Conservation (phyloP, 371 early-diverging fungal genomes). For the Rhizopus arrhizus region DNA sequence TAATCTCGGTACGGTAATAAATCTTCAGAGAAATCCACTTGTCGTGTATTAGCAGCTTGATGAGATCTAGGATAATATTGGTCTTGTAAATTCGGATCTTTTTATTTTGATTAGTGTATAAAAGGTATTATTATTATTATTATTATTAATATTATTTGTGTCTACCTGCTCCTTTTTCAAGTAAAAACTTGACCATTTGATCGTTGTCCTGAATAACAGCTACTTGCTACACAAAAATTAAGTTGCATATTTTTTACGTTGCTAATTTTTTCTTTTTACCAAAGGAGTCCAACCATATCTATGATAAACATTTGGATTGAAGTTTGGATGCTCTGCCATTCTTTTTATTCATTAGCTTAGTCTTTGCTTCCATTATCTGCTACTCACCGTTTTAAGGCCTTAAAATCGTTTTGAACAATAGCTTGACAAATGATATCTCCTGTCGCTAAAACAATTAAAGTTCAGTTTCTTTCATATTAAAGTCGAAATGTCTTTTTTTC, state of each 20-base stretch:
- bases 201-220: slow-evolving; percentile 57
- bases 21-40: slow-evolving; percentile 51
- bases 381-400: slow-evolving; percentile 40
- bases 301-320: slow-evolving; percentile 50
- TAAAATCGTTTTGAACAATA: slow-evolving; percentile 46
- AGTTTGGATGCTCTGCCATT: slow-evolving; percentile 49
- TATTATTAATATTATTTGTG: background rate
- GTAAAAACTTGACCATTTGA: slow-evolving; percentile 42
- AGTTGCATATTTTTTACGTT: background rate
- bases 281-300: slow-evolving; percentile 56
- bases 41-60: slow-evolving; percentile 48
- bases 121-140: background rate
- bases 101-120: background rate
- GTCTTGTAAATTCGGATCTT: slow-evolving; percentile 53
- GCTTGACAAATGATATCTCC: slow-evolving; percentile 50
- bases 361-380: background rate
- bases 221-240: slow-evolving; percentile 37
- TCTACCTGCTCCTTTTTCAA: slow-evolving; percentile 52
- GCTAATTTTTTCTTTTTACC: slow-evolving; percentile 24
- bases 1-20: slow-evolving; percentile 52
- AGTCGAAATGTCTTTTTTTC: background rate
- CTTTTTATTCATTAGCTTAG: slow-evolving; percentile 20
- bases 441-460: slow-evolving; percentile 19
- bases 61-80: slow-evolving; percentile 53
- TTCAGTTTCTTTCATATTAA: background rate